Base-by-base conservation (phyloP, 2,329 filamentous ascomycete genomes). In the Lasiodiplodia gonubiensis region DNA sequence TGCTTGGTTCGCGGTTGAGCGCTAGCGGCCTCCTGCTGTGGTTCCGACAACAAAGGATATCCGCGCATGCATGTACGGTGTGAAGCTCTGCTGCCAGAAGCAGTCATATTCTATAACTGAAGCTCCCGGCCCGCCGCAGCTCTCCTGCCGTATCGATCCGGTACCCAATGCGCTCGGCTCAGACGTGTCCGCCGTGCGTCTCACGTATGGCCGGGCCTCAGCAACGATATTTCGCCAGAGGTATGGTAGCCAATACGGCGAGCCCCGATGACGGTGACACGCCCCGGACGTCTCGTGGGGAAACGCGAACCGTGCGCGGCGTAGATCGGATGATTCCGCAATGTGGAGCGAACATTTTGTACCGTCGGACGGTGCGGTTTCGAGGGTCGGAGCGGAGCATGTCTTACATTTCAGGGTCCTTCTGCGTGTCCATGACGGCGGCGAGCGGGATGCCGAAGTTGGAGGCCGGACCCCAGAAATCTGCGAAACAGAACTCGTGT, bases 361-460 rank as follows among this genome's bases (percentile, higher is more conserved):
- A 23, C 18, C 35, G 48, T 23, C 42, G 48, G 46, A 16, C 23
- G 14, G n/a, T 14, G 25, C 21, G 30, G 18, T 46, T 37, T 63
- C 48, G 23, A 42, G 39, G 18, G 59, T 35, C 25, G 42, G n/a
- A 35, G 16, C 33, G 5, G 14, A 25, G 33, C 21, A 18, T 66
- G 30, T 79, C 57, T 60, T 39, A 85, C 83, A 85, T 82, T 71
- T 84, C 82, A 60, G 83, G 81, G 71, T 85, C 83, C 73, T 85
- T 85, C 72, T 80, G 80, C 71, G 83, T 85, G 76, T 85, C 83
- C 76, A 84, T 83, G 64, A 85, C 83, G 35, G 83, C 83, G 39
- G 83, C 83, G 67, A 85, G 79, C 59, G 83, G 83, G 70, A 85
- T 85, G 74, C 83, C 83, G 72, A 85, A 85, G 78, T 85, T 85